Conservation (phyloP, 2,329 filamentous ascomycete genomes). For the Paradendryphiella salina region DNA sequence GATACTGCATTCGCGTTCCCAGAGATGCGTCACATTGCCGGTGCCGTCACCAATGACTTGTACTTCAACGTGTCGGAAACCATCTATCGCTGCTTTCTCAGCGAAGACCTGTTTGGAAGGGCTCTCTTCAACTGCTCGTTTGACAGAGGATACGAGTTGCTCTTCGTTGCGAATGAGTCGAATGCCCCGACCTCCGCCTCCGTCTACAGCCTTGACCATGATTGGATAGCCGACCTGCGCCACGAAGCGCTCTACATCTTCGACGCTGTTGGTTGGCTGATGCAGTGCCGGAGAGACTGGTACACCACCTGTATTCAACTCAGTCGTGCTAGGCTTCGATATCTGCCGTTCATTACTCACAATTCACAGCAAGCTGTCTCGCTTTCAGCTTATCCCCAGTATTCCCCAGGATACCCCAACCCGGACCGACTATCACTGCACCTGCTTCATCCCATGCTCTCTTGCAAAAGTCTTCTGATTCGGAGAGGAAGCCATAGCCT, state of each 20-base stretch:
- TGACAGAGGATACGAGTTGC: slow-evolving; percentile 53
- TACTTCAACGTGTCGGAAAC: slow-evolving; percentile 64
- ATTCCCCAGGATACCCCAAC: slow-evolving; percentile 58
- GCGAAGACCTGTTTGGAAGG: slow-evolving; percentile 62
- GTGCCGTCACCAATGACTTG: slow-evolving; percentile 62
- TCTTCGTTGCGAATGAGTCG: slow-evolving; percentile 54
- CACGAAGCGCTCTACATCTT: slow-evolving; percentile 62
- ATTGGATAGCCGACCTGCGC: slow-evolving; percentile 56
- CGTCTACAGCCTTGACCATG: slow-evolving; percentile 68
- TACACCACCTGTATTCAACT: slow-evolving; percentile 45
- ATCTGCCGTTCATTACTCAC: slow-evolving; percentile 29
- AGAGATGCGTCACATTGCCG: slow-evolving; percentile 58
- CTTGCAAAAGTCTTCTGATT: slow-evolving; percentile 56
- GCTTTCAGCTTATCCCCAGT: slow-evolving; percentile 62
- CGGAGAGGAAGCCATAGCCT: slow-evolving; percentile 66
- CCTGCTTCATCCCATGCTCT: slow-evolving; percentile 56
- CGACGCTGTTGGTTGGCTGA: slow-evolving; percentile 49
- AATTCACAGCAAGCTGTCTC: slow-evolving; percentile 55
- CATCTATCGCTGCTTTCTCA: slow-evolving; percentile 65
- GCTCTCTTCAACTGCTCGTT: slow-evolving; percentile 60
- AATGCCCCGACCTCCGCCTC: slow-evolving; percentile 64
- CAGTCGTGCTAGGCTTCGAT: neutral
- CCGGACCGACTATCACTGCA: slow-evolving; percentile 58
- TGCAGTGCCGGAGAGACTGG: slow-evolving; percentile 56
- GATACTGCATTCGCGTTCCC: slow-evolving; percentile 65